Evolutionary conservation across 1,284 basidiomycete species (phyloP).

Genomic region (Pseudozyma thailandica): DNA sequence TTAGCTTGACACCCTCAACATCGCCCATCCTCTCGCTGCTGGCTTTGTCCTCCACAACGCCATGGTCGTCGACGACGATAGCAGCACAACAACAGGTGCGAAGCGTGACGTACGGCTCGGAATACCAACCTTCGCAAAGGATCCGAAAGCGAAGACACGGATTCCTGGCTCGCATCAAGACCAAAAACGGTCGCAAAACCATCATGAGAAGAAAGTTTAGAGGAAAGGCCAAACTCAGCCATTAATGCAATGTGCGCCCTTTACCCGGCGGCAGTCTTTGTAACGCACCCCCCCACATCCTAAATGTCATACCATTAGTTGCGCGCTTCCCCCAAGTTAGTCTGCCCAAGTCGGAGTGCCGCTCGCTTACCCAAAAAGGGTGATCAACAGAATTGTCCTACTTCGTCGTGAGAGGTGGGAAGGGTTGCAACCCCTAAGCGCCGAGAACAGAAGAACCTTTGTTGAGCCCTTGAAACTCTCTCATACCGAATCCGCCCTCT

Average conservation of each 20-base stretch:
- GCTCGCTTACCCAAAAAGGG: too few relatives aligned
- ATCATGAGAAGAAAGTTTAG: conserved; percentile 68
- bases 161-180: conserved; percentile 78
- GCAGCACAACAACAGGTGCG: conserved; percentile 8
- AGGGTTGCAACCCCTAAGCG: too few relatives aligned
- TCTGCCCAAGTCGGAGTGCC: too few relatives aligned
- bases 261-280: too few relatives aligned
- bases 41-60: neutral
- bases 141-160: conserved; percentile 89
- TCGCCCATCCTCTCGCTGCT: conserved; percentile 11
- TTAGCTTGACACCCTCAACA: neutral
- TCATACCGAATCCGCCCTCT: too few relatives aligned
- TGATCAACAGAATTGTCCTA: too few relatives aligned
- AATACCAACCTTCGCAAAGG: conserved; percentile 88
- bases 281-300: too few relatives aligned
- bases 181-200: conserved; percentile 76
- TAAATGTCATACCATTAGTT: too few relatives aligned
- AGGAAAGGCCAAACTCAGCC: conserved; percentile 48
- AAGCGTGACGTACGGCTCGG: conserved; percentile 72
- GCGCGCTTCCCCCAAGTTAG: too few relatives aligned
- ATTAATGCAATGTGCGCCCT: conserved; percentile 9
- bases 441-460: too few relatives aligned
- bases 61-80: neutral
- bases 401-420: too few relatives aligned
- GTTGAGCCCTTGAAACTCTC: too few relatives aligned